Base-by-base conservation (phyloP, 768 basidiomycete genomes). In the Chalciporus piperatus region DNA sequence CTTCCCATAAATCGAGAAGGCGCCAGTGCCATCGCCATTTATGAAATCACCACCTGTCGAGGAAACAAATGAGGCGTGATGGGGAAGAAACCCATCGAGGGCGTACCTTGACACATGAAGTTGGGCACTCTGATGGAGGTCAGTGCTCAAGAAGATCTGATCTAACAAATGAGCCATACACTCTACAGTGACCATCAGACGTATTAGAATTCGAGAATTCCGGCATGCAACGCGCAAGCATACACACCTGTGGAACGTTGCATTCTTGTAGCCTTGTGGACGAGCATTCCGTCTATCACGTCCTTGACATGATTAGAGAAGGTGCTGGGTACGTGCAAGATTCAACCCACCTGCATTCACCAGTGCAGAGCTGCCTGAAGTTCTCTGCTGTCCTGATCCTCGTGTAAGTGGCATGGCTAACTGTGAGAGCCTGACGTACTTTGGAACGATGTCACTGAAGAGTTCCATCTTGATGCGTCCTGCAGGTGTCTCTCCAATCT, bases 401-500 rank as follows among this genome's bases (percentile, higher is more conserved):
- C 19, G 41, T 44, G 17, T 27, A 50, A 16, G 32, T 17, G 42
- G 12, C 12, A 40, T 14, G 23, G 7, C 19, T 7, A 30, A 25
- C 32, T 32, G n/a, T 37, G 35, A 6, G 13, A 38, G 48, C 10
- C 38, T 27, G 20, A 57, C 87, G 52, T 44, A 96, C 94, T 93
- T 97, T 47, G 97, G 96, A 2, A 90, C 92, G 49, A 96, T 85
- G 64, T 99, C 97, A 53, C 87, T 90, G 72, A 96, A 98, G 16
- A 99, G 75, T 70, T 99, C 96, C 85, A 99, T 96, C 74, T 98
- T 98, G 59, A 99, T 78, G 28, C 97, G 75, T 14, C 95, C 96
- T 3, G 92, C 92, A 28, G 92, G 91, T 0, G 94, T 98, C 73
- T 98, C 96, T 40, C 97, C 97, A 44, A 99, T 98, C 44, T 89